These are phyloP conservation scores for Secale cereale DNA, from an alignment of 176 grass and related monocot species.

Conservation along the genomic window DNA sequence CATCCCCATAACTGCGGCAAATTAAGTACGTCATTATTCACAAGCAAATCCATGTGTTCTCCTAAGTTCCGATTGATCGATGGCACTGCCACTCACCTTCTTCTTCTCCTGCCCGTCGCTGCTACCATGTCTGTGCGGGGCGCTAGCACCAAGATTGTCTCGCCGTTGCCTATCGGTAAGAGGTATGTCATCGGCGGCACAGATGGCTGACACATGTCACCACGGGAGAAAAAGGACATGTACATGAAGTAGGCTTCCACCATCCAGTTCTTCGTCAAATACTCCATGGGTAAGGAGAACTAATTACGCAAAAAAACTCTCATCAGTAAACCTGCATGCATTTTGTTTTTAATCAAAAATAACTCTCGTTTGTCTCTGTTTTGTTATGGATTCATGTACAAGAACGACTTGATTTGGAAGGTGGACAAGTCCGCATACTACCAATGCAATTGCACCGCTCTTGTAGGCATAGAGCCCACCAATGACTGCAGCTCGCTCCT, in stretches of 20 bases:
- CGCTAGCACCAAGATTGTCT: not conserved
- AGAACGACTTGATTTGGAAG: slow-evolving; percentile 47
- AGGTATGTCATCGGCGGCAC: slow-evolving; percentile 37
- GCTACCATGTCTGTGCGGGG: not conserved
- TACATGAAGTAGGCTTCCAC: slow-evolving; percentile 37
- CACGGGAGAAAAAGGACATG: slow-evolving; percentile 6
- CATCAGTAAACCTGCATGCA: not conserved
- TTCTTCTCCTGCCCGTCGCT: not conserved
- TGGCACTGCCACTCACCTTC: not conserved
- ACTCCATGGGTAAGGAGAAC: slow-evolving; percentile 32
- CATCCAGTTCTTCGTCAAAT: slow-evolving; percentile 35
- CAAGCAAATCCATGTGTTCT: too few species aligned
- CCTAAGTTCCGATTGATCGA: not conserved
- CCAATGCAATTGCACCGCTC: slow-evolving; percentile 45
- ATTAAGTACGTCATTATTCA: too few species aligned
- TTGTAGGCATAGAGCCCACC: not conserved
- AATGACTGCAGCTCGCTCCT: slow-evolving; percentile 41
- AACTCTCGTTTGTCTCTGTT: not conserved
- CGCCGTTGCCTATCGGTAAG: not conserved
- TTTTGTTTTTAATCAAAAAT: not conserved
- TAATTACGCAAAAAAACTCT: not conserved
- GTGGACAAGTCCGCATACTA: slow-evolving; percentile 45
- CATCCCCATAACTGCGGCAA: too few species aligned
- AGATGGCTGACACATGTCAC: slow-evolving; percentile 19
- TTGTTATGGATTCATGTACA: slow-evolving; percentile 39